Percentiles rank a stretch among this genome's conserved stretches.
Evolutionary conservation across 306 rosid genomes (phyloP).

Genomic region (Pueraria montana): DNA sequence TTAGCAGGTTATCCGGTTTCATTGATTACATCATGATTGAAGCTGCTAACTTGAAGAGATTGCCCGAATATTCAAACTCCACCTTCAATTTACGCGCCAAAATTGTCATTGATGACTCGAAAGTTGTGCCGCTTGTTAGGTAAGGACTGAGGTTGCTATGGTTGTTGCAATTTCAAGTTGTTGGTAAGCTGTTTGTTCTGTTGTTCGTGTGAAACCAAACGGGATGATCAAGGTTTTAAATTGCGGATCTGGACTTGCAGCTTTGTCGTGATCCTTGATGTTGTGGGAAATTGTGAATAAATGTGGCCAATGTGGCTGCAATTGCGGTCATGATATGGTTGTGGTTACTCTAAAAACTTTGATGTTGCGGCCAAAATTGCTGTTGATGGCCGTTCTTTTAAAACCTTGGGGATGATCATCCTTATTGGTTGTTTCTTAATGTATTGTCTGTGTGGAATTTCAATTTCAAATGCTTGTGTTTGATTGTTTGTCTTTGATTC

Average conservation of each 20-base stretch:
- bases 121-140: conserved; percentile 89
- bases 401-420: background rate
- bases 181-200: conserved; percentile 47
- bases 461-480: conserved; percentile 36
- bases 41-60: conserved; percentile 80
- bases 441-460: conserved; percentile 23
- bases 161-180: conserved; percentile 25
- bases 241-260: background rate
- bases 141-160: conserved; percentile 15
- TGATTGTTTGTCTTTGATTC: conserved; percentile 42
- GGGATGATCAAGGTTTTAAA: background rate
- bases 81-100: conserved; percentile 86
- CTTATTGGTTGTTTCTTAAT: background rate
- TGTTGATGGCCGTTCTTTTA: too few relatives aligned
- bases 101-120: conserved; percentile 73
- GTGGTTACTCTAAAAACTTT: background rate
- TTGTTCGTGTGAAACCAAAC: conserved; percentile 24
- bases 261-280: background rate
- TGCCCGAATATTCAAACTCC: conserved; percentile 68
- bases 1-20: conserved; percentile 60
- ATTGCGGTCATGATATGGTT: background rate
- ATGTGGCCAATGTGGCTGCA: background rate
- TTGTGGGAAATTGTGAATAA: background rate
- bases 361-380: background rate
- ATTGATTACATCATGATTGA: conserved; percentile 83